A percentile compares a stretch with the other conserved stretches of the same genome.
phyloP scores from a whole-genome alignment of 495 filamentous ascomycete genomes.

The Aspergillus olivimuriae region DNA sequence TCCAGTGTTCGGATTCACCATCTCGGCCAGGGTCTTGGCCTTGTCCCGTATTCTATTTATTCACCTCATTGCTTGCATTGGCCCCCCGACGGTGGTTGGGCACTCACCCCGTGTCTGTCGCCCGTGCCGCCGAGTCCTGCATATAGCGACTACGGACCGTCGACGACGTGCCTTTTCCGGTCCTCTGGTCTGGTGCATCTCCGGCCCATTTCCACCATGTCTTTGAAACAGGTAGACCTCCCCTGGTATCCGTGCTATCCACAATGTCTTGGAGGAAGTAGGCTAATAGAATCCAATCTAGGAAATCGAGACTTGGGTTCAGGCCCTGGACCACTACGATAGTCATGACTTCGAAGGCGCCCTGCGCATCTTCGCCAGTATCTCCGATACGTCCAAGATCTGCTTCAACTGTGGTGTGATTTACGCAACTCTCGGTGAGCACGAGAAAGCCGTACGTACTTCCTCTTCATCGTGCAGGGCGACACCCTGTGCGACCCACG shows the following conservation, averaged over 20 bases:
- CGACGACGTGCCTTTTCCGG: neutral
- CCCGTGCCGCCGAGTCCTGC: neutral
- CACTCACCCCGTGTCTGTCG: neutral
- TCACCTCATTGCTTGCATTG: neutral
- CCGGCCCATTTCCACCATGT: conserved; percentile 38
- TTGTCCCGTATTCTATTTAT: neutral
- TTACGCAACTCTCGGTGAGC: conserved; percentile 93
- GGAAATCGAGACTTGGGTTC: conserved; percentile 99
- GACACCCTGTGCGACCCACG: no score
- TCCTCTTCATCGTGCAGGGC: no score
- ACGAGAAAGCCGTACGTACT: conserved; percentile 80
- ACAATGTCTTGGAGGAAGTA: conserved; percentile 16
- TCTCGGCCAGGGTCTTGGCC: neutral
- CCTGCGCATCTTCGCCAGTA: conserved; percentile 71
- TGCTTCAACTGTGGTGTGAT: conserved; percentile 98
- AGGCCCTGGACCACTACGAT: conserved; percentile 86
- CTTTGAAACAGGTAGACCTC: conserved; percentile 66
- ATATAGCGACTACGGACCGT: neutral
- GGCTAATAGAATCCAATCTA: conserved; percentile 40
- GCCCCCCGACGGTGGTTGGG: neutral
- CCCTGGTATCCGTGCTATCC: no score
- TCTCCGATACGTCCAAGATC: conserved; percentile 96
- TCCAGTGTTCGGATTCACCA: neutral
- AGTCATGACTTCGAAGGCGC: conserved; percentile 92
- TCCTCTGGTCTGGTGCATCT: neutral